Base-by-base conservation (phyloP, 2,329 filamentous ascomycete genomes). In the Pseudofabraea citricarpa region DNA sequence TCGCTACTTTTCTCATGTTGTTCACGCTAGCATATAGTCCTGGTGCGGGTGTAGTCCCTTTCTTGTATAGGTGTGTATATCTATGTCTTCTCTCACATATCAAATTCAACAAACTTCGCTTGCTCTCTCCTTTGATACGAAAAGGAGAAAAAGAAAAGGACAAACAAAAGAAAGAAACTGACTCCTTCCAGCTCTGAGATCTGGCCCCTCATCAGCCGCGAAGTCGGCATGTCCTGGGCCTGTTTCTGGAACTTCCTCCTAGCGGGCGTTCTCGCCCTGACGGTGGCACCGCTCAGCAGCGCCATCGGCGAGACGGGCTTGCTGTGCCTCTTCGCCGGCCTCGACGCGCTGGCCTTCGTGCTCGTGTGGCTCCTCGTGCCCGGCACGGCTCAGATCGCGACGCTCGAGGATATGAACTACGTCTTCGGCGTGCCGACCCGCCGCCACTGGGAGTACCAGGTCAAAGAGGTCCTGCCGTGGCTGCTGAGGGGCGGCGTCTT, bases 351-450 rank as follows among this genome's bases (percentile, higher is more conserved):
- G 1, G 75, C 72, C 1, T 64, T 77, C 27, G 43, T 72, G 36
- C 68, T 78, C 64, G 76, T 79, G 27, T 75, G 77, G 56, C 60
- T 76, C 15, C 69, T 66, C 52, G 40, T 41, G 9, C 73, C 74
- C 3, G 76, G 79, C 59, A 80, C 76, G 6, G 79, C 79, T 61
- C 43, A 47, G 20, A 22, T 37, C 8, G 21, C 35, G 19, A 49
- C 48, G 3, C 47, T 51, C 19, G 48, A 51, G 24, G 48, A 51
- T 15, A 29, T 51, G 22, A 47, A 49, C 51, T 74, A 74, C 43
- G 71, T 77, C 41, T 77, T 75, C 27, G 48, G 43, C 24, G 35
- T 37, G 15, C 19, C 35, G n/a, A 43, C 41, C 10, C 22, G 33
- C 18, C 37, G 24, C 15, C 44, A 46, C 29, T 29, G 33, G 33